Evolutionary conservation across 495 filamentous ascomycete genomes (phyloP).

Genomic region (Sordaria brevicollis): DNA sequence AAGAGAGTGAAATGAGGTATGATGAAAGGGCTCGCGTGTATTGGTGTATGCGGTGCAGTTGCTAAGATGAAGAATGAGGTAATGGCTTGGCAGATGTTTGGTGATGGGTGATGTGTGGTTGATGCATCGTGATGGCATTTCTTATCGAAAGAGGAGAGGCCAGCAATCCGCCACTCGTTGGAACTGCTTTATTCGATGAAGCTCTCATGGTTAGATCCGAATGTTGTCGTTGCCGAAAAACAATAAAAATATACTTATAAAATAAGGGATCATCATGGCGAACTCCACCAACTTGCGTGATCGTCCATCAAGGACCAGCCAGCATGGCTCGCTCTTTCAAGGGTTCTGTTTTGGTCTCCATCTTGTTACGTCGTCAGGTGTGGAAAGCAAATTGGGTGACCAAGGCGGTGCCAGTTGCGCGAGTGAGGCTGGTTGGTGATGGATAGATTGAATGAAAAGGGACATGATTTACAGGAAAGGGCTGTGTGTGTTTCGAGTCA

Average conservation of each 20-base stretch:
- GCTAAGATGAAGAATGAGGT: not conserved
- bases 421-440: not conserved
- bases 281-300: not conserved
- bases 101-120: not conserved
- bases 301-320: not conserved
- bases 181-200: not conserved
- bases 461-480: not conserved
- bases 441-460: not conserved
- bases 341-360: not conserved
- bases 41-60: not conserved
- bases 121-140: not conserved
- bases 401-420: not conserved
- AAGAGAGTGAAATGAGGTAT: not conserved
- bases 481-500: not conserved
- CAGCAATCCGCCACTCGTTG: not conserved
- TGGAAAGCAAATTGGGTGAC: not conserved
- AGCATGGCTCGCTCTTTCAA: not conserved
- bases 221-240: not conserved
- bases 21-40: not conserved
- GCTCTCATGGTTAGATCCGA: not conserved
- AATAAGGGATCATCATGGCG: not conserved
- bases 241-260: not conserved
- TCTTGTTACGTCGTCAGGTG: not conserved
- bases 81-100: not conserved
- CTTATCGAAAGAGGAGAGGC: not conserved